These are phyloP conservation scores for Diaporthe batatas DNA, from an alignment of 2,329 filamentous ascomycete genomes.

Conservation along the genomic window DNA sequence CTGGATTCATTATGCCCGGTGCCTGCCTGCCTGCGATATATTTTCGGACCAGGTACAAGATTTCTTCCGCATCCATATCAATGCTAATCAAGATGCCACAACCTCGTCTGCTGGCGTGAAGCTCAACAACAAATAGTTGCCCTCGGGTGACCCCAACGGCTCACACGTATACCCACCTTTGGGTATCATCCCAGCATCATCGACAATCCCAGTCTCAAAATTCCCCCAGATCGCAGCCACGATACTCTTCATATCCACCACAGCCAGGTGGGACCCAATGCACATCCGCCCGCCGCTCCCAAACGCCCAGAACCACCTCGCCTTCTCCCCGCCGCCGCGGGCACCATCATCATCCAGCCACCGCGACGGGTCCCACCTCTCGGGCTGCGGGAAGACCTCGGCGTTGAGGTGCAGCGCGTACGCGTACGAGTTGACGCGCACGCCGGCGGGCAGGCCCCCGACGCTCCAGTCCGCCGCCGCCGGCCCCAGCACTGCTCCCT, in stretches of 20 bases:
- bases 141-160: slow-evolving; percentile 18
- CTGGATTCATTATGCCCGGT: not conserved
- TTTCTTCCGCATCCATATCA: not conserved
- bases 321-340: slow-evolving; percentile 48
- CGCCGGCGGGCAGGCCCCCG: slow-evolving; percentile 62
- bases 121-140: not conserved
- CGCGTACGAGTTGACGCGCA: slow-evolving; percentile 65
- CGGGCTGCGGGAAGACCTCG: slow-evolving; percentile 61
- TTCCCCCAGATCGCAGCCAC: slow-evolving; percentile 19
- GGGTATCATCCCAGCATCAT: slow-evolving; percentile 14
- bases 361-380: slow-evolving; percentile 62
- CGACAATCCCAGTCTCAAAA: not conserved
- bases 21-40: not conserved
- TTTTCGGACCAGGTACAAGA: not conserved
- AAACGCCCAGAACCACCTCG: slow-evolving; percentile 75
- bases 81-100: not conserved
- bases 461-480: slow-evolving; percentile 34
- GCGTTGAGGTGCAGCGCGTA: slow-evolving; percentile 69
- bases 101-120: not conserved
- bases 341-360: slow-evolving; percentile 58
- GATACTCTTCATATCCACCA: slow-evolving; percentile 46
- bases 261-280: slow-evolving; percentile 76
- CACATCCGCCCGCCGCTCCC: slow-evolving; percentile 78
- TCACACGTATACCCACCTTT: slow-evolving; percentile 16
- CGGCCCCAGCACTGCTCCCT: slow-evolving; percentile 56